These are phyloP conservation scores for Trichoderma oligosporum DNA, from an alignment of 2,329 filamentous ascomycete species.

Conservation along the genomic window DNA sequence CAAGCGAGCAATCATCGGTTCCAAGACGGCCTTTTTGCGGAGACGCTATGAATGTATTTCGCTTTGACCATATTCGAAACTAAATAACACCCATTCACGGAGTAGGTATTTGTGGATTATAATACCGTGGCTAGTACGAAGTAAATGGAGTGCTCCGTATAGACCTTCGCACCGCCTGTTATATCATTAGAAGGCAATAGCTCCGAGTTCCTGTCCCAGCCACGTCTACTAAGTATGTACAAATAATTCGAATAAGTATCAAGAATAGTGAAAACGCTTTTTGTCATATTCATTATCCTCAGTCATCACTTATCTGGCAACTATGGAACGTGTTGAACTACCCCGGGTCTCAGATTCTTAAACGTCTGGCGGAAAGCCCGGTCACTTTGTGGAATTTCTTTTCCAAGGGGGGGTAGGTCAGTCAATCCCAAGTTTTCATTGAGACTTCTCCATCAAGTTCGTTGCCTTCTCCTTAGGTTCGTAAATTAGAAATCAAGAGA, in stretches of 20 bases:
- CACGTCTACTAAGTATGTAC: no score
- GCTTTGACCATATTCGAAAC: conserved; percentile 60
- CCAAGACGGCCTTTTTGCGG: conserved; percentile 80
- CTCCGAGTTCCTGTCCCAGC: conserved; percentile 1
- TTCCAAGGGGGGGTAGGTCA: not conserved
- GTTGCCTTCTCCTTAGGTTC: not conserved
- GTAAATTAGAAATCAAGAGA: no score
- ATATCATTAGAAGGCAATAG: not conserved
- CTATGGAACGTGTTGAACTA: not conserved
- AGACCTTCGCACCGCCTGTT: conserved; percentile 7
- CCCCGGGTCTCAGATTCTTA: not conserved
- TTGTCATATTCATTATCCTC: not conserved
- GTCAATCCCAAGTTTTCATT: not conserved
- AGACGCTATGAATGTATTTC: conserved; percentile 70
- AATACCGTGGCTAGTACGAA: no score
- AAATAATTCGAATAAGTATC: not conserved
- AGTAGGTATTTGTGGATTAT: conserved; percentile 46
- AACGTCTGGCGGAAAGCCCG: not conserved
- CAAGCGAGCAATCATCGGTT: conserved; percentile 56
- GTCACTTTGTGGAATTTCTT: not conserved
- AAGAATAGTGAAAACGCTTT: not conserved
- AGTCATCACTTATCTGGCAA: not conserved
- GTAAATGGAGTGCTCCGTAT: not conserved
- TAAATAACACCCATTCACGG: conserved; percentile 71
- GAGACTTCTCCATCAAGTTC: not conserved